These are phyloP conservation scores for Diplocarpon rosae DNA, from an alignment of 2,329 filamentous ascomycete species.

Conservation along the genomic window DNA sequence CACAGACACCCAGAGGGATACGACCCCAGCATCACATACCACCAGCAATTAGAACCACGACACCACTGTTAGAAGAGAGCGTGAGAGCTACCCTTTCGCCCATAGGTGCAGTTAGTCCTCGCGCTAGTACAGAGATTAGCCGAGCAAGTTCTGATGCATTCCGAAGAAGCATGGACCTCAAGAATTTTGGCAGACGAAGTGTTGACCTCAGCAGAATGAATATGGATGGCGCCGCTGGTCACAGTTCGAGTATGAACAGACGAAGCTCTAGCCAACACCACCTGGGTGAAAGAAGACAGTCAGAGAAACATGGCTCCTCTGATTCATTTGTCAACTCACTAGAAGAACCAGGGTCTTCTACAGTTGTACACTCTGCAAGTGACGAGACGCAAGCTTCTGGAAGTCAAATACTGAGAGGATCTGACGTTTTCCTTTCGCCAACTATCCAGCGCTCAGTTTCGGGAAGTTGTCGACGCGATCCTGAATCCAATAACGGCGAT, in stretches of 20 bases:
- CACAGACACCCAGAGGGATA: conserved; percentile 13
- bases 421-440: conserved; percentile 78
- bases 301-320: conserved; percentile 49
- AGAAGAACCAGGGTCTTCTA: conserved; percentile 66
- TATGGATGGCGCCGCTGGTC: conserved; percentile 33
- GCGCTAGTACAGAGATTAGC: conserved; percentile 41
- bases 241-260: conserved; percentile 53
- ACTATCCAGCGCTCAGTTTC: conserved; percentile 45
- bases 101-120: conserved; percentile 38
- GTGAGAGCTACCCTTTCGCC: conserved; percentile 53
- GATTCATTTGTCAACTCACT: conserved; percentile 67
- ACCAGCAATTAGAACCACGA: conserved; percentile 17
- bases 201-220: conserved; percentile 38
- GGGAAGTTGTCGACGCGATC: conserved; percentile 13
- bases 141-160: conserved; percentile 44
- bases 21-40: conserved; percentile 6
- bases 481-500: conserved; percentile 10
- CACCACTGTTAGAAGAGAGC: conserved; percentile 35
- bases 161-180: conserved; percentile 39
- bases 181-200: conserved; percentile 33
- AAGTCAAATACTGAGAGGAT: conserved; percentile 80
- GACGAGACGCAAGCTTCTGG: conserved; percentile 71
- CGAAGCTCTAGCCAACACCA: conserved; percentile 40
- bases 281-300: conserved; percentile 37
- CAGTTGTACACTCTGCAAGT: conserved; percentile 53